phyloP scores from a whole-genome alignment of 345 rosid genomes.

The Physaria fendleri region DNA sequence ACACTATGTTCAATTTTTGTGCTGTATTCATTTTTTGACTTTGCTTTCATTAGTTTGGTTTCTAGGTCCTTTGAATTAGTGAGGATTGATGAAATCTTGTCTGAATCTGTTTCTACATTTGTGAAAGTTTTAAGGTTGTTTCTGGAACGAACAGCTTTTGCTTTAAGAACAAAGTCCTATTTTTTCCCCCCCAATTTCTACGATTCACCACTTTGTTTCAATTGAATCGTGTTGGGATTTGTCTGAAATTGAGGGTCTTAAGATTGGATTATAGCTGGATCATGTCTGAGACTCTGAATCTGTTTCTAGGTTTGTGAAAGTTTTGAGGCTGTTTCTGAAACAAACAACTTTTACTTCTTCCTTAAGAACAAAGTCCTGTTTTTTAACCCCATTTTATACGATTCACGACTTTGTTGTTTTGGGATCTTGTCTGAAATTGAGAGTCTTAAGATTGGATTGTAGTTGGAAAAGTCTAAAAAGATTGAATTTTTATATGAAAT shows the following conservation, averaged over 20 bases:
- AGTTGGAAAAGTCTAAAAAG: no score
- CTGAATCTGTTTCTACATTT: slow-evolving; percentile 16
- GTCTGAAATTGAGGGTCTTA: no score
- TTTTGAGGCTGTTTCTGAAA: neutral
- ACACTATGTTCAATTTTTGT: neutral
- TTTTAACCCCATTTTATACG: no score
- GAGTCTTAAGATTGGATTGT: no score
- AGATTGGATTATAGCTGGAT: no score
- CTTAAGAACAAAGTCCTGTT: slow-evolving; percentile 5
- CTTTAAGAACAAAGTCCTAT: slow-evolving; percentile 3
- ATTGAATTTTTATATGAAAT: no score
- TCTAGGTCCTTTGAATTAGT: neutral
- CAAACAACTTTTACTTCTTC: slow-evolving; percentile 8
- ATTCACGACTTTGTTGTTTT: no score
- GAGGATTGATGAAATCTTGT: slow-evolving; percentile 13
- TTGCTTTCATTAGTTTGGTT: slow-evolving; percentile 3
- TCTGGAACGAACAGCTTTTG: slow-evolving; percentile 12
- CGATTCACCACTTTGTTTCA: no score
- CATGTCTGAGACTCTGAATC: no score
- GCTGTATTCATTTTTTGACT: neutral
- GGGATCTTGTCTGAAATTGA: no score
- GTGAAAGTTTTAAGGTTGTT: neutral
- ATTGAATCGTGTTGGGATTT: no score
- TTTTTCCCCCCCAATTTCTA: neutral
- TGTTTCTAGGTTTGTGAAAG: slow-evolving; percentile 7